Base-by-base conservation (phyloP, 176 grass and related monocot species). In the Panicum miliaceum region DNA sequence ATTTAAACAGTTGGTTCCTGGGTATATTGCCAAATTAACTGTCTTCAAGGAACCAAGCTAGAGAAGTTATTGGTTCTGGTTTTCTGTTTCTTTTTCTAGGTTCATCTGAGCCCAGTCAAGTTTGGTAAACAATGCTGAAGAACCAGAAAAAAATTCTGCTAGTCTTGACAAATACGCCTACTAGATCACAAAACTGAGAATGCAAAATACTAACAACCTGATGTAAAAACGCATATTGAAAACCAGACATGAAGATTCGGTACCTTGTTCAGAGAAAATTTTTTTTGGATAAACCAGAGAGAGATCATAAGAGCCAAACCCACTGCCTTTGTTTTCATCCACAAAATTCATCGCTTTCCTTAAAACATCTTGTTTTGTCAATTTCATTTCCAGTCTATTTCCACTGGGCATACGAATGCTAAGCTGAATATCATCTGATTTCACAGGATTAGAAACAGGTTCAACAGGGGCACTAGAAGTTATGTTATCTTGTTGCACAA, bases 251-350 rank as follows among this genome's bases (percentile, higher is more conserved):
- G 41, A 86, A 45, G 64, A 79, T 75, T 62, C 10, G 32, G 35
- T 86, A 99, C 96, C 96, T 94, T 92, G 76, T 76, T 94, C 85
- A 8, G 36, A 89, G 77, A 98, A 98, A 57, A 98, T 29, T 82
- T 86, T 92, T 73, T 88, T 89, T 64, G 96, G 96, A 92, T 99
- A 99, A 90, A 94, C 88, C 78, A 99, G 82, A 48, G 87, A 94
- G 43, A 99, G 88, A 89, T 94, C 86, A 78, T 99, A 99, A 27
- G 85, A 81, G 47, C 87, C 81, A 56, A 86, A 15, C 23, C 36
- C 67, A 89, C 19, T 37, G 79, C 47, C 75, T 72, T 73, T 23
- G 59, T 89, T 94, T 88, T 94, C 89, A 84, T 99, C 85, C 56
- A 96, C 83, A 83, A 92, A 96, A 70, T 71, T 87, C 85, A 92